Evolutionary conservation across 306 rosid species (phyloP), one percentile per base, ranked within the genome.

Genomic region (Lotus japonicus): DNA sequence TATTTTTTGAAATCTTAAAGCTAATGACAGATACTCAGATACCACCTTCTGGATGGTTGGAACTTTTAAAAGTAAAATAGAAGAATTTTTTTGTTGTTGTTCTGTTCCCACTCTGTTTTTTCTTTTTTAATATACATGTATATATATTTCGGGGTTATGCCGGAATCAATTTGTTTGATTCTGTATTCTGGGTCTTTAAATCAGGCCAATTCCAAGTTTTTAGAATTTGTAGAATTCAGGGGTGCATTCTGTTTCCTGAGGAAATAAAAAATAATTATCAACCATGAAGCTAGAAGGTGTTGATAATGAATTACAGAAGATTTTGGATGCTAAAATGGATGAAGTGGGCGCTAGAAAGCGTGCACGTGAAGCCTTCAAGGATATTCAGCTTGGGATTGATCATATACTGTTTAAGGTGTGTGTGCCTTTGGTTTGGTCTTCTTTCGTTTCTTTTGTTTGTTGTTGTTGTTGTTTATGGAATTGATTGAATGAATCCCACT

Each of bases 351-450:
- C 95, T 59, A 82, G 97, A 84, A 84, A 86, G 58, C 80, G 84
- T 13, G 95, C 88, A 39, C 88, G 97, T 18, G 90, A 86, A 73
- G 88, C 95, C 60, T 79, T 90, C 68, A 90, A 84, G 83, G 81
- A 77, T 28, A 77, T 77, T 73, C 97, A 90, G 71, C 95, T 90
- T 64, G 84, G 84, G 5, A 79, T 90, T 71, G 95, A 90, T 59
- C 91, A 91, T 48, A 81, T 91, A 12, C 49, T 91, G 75, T 91
- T 91, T 71, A 86, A 88, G 94, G 96, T 74, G 15, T 28, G 1
- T 26, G 0, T 56, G n/a, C n/a, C n/a, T 61, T 8, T 59, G 13
- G 0, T 11, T 38, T 9, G 46, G 41, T 46, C 11, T 35, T 33
- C 13, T 57, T 18, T 65, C 4, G 41, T 11, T n/a, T 62, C 11